Base-by-base conservation (phyloP, 208 protist species). In the Kentomonas sorsogonicus region DNA sequence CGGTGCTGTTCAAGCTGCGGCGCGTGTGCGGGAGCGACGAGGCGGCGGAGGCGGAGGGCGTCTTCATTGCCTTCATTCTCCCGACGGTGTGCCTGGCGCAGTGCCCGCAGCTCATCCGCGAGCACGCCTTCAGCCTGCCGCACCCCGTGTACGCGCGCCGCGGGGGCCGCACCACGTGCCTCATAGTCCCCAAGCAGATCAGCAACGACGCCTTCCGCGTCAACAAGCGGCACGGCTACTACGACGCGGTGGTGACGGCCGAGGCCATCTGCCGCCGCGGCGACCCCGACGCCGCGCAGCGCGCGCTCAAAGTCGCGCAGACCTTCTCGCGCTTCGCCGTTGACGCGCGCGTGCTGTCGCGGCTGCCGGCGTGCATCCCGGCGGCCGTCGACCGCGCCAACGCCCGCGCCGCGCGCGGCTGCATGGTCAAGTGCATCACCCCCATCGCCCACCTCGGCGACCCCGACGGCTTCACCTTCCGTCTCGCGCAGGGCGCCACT, bases 141-240 rank as follows among this genome's bases (percentile, higher is more conserved):
- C 73, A 94, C 52, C 63, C 63, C 40, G 72, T 75, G 3, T 89
- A 86, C 69, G 20, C 27, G 18, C 16, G 29, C 33, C 5, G 26
- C 2, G 9, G 22, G 46, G 87, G 87, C 18, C 66, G 77, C 25
- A 85, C 74, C 5, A 85, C 79, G 0, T 89, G 81, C 38, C 74
- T 94, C 18, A 90, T 94, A 44, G 83, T 94, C 20, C 87, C 87
- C 0, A 79, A 83, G 29, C 57, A 79, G 27, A 91, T 94, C 40
- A 72, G 80, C 1, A 40, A 47, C 18, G 83, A 86, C 55, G 88
- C 81, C 44, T 68, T 72, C 41, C 89, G 89, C 53, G 83, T 94
- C 51, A 94, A 94, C 67, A 89, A 91, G 61, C 77, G 87, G 1
- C 81, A 91, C 53, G 72, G 79, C 16, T 91, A 86, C 60, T 90